Conservation (phyloP, 805 yeast genomes). For the Lipomyces japonicus region DNA sequence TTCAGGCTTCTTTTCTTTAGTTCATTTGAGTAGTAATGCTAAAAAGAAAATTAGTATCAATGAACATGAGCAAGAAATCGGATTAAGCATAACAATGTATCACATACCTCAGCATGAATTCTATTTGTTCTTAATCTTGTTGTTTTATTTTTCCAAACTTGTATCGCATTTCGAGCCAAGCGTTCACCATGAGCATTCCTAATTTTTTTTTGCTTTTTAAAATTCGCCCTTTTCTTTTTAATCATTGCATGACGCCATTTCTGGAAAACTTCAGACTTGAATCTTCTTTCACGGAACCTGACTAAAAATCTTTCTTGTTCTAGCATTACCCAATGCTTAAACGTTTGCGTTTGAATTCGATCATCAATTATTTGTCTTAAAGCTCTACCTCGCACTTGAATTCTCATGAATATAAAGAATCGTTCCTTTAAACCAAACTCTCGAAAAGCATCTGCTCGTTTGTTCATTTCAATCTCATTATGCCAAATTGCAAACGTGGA, state of each 20-base stretch:
- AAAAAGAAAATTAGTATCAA: too few relatives aligned
- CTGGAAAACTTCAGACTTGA: neutral
- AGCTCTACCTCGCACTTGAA: conserved; percentile 6
- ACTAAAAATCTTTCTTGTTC: conserved; percentile 14
- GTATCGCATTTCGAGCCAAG: neutral
- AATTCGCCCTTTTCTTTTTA: neutral
- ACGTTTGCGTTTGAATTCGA: neutral
- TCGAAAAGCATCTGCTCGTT: conserved; percentile 12
- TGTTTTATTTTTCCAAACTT: neutral
- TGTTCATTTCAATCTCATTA: neutral
- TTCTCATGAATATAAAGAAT: conserved; percentile 11
- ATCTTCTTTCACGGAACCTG: conserved; percentile 1
- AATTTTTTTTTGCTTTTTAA: neutral
- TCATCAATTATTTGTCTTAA: neutral
- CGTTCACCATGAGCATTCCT: neutral
- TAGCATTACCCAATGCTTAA: conserved; percentile 16
- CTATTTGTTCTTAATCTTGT: neutral
- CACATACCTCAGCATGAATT: neutral
- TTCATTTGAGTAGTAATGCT: too few relatives aligned
- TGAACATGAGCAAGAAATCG: neutral
- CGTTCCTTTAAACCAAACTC: conserved; percentile 1
- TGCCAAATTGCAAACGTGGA: conserved; percentile 7
- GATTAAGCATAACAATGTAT: neutral
- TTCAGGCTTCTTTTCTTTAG: too few relatives aligned
- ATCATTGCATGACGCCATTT: conserved; percentile 5